These are phyloP conservation scores for Anacardium occidentale DNA, from an alignment of 345 rosid genomes.

Conservation along the genomic window DNA sequence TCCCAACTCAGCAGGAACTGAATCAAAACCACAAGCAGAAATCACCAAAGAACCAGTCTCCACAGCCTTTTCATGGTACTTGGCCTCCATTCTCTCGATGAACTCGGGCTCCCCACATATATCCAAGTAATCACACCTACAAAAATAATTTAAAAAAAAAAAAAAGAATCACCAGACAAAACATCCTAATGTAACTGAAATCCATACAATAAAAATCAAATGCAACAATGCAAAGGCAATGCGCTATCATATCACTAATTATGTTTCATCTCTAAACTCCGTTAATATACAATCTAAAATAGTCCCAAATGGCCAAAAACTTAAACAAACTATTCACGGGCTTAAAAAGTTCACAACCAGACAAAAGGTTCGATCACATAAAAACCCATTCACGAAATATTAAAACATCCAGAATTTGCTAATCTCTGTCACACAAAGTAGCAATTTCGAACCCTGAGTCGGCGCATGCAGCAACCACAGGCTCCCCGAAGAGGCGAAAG, in stretches of 20 bases:
- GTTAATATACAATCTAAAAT: no score
- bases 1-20: constrained; percentile 85
- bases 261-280: no score
- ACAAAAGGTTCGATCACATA: neutral
- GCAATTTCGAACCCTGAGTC: constrained; percentile 52
- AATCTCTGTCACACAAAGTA: neutral
- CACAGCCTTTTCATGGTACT: constrained; percentile 62
- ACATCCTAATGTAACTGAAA: neutral
- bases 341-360: no score
- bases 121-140: constrained; percentile 86
- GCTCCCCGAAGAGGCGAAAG: constrained; percentile 67
- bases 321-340: no score
- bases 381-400: constrained; percentile 5
- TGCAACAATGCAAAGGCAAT: no score
- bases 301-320: no score
- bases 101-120: constrained; percentile 93
- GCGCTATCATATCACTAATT: no score
- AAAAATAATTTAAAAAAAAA: neutral
- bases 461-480: constrained; percentile 80
- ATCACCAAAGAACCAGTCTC: constrained; percentile 71
- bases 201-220: neutral
- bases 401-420: neutral
- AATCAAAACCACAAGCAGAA: constrained; percentile 95
- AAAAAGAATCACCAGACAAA: neutral
- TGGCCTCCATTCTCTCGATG: constrained; percentile 77